A percentile compares a stretch with the other conserved stretches of the same genome.
Evolutionary conservation across 2,329 filamentous ascomycete genomes (phyloP).

Genomic region (Beauveria bassiana): DNA sequence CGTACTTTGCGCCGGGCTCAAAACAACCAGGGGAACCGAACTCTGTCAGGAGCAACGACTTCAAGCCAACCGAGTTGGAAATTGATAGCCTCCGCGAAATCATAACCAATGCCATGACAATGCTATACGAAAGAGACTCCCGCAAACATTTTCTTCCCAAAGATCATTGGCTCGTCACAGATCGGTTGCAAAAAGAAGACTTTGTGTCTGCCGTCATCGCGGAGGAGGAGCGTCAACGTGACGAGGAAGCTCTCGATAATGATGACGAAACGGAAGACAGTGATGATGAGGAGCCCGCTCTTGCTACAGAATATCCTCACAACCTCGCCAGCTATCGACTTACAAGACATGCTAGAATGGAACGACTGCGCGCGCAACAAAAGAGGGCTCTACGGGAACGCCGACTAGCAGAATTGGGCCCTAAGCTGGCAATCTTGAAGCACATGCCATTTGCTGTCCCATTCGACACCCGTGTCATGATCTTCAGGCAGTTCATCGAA

Average conservation of each 20-base stretch:
- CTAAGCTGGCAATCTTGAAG: conserved; percentile 80
- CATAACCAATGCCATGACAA: conserved; percentile 71
- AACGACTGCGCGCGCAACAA: conserved; percentile 56
- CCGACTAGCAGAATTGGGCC: conserved; percentile 70
- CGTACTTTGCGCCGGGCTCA: conserved; percentile 20
- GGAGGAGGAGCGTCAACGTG: conserved; percentile 74
- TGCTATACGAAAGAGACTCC: conserved; percentile 91
- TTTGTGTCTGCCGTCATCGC: conserved; percentile 81
- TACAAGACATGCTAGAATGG: conserved; percentile 55
- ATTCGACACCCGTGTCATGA: conserved; percentile 82
- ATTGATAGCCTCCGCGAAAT: conserved; percentile 72
- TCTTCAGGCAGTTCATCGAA: conserved; percentile 87
- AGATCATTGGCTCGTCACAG: conserved; percentile 92
- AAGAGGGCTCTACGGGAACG: conserved; percentile 61
- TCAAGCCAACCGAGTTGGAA: conserved; percentile 40
- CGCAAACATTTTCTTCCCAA: conserved; percentile 72
- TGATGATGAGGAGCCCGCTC: conserved; percentile 23
- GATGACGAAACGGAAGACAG: conserved; percentile 25
- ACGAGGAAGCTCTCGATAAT: conserved; percentile 34
- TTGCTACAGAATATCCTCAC: conserved; percentile 20
- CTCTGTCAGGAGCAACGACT: conserved; percentile 10
- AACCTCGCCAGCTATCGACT: conserved; percentile 48
- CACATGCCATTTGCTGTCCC: conserved; percentile 98
- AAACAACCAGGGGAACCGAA: conserved; percentile 3
- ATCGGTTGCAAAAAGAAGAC: conserved; percentile 76